Evolutionary conservation across 2,329 filamentous ascomycete genomes (phyloP).

Genomic region (Colletotrichum simmondsii): DNA sequence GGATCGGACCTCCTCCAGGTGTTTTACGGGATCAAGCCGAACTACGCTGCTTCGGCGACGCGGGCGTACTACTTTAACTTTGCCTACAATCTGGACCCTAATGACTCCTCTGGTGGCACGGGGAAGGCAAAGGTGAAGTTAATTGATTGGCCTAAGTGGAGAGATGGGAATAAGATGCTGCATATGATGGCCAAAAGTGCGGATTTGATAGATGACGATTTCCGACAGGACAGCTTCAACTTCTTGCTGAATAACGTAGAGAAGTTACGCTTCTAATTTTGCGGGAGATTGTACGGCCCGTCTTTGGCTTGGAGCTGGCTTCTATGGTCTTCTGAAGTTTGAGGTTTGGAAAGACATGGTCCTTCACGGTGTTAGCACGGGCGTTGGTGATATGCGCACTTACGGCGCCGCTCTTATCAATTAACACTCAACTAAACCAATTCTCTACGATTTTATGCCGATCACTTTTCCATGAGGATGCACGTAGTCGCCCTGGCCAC

Average conservation of each 20-base stretch:
- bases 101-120: slow-evolving; percentile 49
- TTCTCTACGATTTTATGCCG: background rate
- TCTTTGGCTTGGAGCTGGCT: background rate
- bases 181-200: slow-evolving; percentile 32
- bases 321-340: background rate
- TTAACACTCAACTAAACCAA: background rate
- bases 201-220: slow-evolving; percentile 35
- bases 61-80: slow-evolving; percentile 70
- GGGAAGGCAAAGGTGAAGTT: slow-evolving; percentile 16
- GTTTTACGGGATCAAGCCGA: slow-evolving; percentile 61
- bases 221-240: slow-evolving; percentile 35
- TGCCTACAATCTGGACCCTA: slow-evolving; percentile 67
- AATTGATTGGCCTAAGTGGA: slow-evolving; percentile 53
- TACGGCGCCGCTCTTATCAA: too few species aligned
- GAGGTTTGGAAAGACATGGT: too few species aligned
- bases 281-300: background rate
- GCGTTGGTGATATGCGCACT: too few species aligned
- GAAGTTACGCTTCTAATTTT: slow-evolving; percentile 13
- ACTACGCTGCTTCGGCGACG: slow-evolving; percentile 58
- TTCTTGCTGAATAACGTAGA: slow-evolving; percentile 28
- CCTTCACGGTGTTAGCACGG: too few species aligned
- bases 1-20: slow-evolving; percentile 66
- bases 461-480: too few species aligned
- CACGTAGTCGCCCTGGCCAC: background rate
- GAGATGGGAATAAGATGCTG: slow-evolving; percentile 45